These are phyloP conservation scores for Oryza australiensis DNA, from an alignment of 176 grass and related monocot genomes.

Conservation along the genomic window DNA sequence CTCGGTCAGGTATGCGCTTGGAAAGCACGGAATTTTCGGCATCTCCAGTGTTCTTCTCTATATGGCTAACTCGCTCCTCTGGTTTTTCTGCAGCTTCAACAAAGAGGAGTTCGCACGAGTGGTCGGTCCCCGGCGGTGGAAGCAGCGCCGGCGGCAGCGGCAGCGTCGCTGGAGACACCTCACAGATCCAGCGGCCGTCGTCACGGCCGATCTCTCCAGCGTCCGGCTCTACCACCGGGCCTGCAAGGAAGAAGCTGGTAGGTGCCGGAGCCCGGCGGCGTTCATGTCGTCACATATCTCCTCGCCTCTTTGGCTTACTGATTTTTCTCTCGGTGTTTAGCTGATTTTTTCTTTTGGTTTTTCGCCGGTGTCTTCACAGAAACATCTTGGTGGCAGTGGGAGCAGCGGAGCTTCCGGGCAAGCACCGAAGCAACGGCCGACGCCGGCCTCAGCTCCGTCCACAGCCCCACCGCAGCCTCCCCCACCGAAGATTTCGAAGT, in stretches of 20 bases:
- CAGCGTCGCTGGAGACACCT: constrained; percentile 39
- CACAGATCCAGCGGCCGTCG: constrained; percentile 70
- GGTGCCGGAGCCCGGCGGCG: background rate
- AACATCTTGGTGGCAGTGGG: constrained; percentile 47
- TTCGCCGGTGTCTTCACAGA: constrained; percentile 39
- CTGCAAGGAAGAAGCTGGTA: constrained; percentile 82
- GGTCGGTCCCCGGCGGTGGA: constrained; percentile 52
- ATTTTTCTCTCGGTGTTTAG: background rate
- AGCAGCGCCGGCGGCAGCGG: constrained; percentile 31
- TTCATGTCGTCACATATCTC: constrained; percentile 3
- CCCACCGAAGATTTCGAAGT: constrained; percentile 61
- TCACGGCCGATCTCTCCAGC: constrained; percentile 86
- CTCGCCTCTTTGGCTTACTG: constrained; percentile 6
- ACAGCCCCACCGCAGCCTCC: constrained; percentile 40
- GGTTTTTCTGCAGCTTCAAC: constrained; percentile 51
- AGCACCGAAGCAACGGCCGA: constrained; percentile 41
- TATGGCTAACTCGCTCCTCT: background rate
- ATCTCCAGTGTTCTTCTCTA: background rate
- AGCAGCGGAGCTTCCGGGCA: constrained; percentile 33
- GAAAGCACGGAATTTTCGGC: background rate
- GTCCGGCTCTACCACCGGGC: constrained; percentile 50
- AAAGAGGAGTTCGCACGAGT: constrained; percentile 79
- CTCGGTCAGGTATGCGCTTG: constrained; percentile 63
- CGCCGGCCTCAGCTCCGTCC: constrained; percentile 31
- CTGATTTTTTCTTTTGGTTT: background rate